Base-by-base conservation (phyloP, 1,139 yeast species). In the Arxiozyma heterogenica region DNA sequence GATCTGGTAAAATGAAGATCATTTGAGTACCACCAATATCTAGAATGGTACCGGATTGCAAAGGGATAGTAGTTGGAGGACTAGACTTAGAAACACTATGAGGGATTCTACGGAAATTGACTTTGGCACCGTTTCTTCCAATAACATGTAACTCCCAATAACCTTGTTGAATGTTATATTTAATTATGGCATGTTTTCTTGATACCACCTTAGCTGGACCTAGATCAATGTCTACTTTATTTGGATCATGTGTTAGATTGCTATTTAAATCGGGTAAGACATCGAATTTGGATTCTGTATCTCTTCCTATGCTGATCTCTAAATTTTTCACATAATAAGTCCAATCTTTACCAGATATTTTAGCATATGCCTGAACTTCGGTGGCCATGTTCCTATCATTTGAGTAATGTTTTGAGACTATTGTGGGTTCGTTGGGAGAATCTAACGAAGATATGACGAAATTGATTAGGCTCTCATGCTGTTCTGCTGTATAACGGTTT, bases 21-120 rank as follows among this genome's bases (percentile, higher is more conserved):
- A 93, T 93, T 71, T 93, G 98, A 17, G 96, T 91, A 3, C 97
- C 98, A 11, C 98, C 98, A 51, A 93, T 83, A 66, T 93, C 98
- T 57, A 93, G 73, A 21, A 93, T 82, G 50, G 94, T 89, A 12
- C 98, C 98, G 2, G 94, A 85, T 53, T 80, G 79, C 57, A 93
- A 76, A 15, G 82, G 78, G 21, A 84, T 77, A 7, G 82, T 75
- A 34, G 38, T 49, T 17, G 41, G 34, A n/a, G 48, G 44, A 25
- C 34, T 57, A 71, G 68, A 54, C 81, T 84, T 56, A 11, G 48
- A 27, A 2, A 18, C 4, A 21, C 54, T 55, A 4, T 71, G 59
- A 61, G 73, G 74, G 20, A 78, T 79, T 71, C 83, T 83, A 59
- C 71, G 76, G 57, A 81, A 86, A 70, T 93, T 96, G 46, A 93